Evolutionary conservation across 345 rosid genomes (phyloP), one percentile per base, ranked within the genome.

Genomic region (Hibiscus trionum): DNA sequence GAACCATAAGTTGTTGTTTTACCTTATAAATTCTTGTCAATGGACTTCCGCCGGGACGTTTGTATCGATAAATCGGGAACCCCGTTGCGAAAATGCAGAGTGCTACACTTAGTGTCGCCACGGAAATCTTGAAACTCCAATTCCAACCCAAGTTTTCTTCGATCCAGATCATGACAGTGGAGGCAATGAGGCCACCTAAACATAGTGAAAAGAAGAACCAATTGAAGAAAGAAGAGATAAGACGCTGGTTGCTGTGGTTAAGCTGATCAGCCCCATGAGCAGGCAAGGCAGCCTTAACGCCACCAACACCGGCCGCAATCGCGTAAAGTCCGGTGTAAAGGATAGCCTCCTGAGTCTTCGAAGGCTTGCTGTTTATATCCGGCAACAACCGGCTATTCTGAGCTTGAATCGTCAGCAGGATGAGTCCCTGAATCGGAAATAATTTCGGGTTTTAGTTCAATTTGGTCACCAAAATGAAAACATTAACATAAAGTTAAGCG

Each of bases 221-320:
- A 66, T 78, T 86, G 85, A 88, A 88, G 77, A 80, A 90, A 8
- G 82, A 55, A 3, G 91, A 85, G 70, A 88, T 50, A 1, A 74
- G 72, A 21, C 74, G 35, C 68, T 66, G 82, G 15, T 82, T 79
- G 52, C 52, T 37, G 42, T 71, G 80, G 66, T 83, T 87, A 21
- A 85, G 70, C 72, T 88, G 93, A 80, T 88, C 96, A 4, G 87
- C 92, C 0, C 95, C 90, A 0, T 86, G 96, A 8, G 88, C 84
- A 14, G 89, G 90, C 77, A 88, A 69, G 0, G 87, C 24, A 0
- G 87, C 93, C 77, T 88, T 88, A 58, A 86, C 68, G 27, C 96
- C 96, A 50, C 89, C 91, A 39, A 80, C 83, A 11, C 93, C 91
- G 0, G 37, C 65, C 27, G 91, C 96, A 60, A 86, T 74, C 2